A percentile compares a stretch with the other conserved stretches of the same genome.
These are phyloP conservation scores for Scheffersomyces illinoinensis DNA, from an alignment of 1,139 yeast genomes.

Conservation along the genomic window DNA sequence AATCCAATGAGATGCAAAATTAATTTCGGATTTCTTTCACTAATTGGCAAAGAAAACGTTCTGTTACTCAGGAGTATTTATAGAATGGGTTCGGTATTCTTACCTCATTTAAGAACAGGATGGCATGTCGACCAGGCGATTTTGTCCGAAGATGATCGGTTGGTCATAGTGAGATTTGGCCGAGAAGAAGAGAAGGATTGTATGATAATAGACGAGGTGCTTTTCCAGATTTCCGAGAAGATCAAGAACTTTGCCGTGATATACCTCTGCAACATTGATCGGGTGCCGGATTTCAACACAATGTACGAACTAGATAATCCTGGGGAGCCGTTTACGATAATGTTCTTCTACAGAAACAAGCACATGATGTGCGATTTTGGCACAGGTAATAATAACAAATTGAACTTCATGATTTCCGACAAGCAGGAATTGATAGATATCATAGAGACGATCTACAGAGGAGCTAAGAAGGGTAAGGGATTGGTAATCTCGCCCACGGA, in stretches of 20 bases:
- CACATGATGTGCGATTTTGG: constrained; percentile 99
- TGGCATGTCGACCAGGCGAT: constrained; percentile 98
- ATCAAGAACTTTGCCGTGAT: constrained; percentile 86
- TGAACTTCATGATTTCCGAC: constrained; percentile 75
- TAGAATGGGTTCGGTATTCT: constrained; percentile 78
- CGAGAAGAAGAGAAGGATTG: constrained; percentile 75
- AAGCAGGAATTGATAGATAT: constrained; percentile 92
- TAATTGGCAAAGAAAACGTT: too few relatives aligned
- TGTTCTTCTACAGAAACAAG: constrained; percentile 91
- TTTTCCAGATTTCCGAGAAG: constrained; percentile 77
- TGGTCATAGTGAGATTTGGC: constrained; percentile 89
- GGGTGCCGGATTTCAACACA: constrained; percentile 86
- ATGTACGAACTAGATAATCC: constrained; percentile 88
- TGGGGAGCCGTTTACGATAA: constrained; percentile 68
- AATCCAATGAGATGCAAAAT: neutral
- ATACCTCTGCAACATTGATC: constrained; percentile 84
- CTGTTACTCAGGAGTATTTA: neutral
- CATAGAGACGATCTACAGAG: constrained; percentile 84
- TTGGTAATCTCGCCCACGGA: constrained; percentile 82
- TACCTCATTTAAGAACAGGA: constrained; percentile 85
- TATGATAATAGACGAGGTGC: constrained; percentile 86
- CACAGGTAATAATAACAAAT: constrained; percentile 93
- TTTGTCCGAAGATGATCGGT: constrained; percentile 74
- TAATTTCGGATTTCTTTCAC: neutral
- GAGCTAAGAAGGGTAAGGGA: constrained; percentile 92